Conservation (phyloP, 140 eudicot species). For the Cichorium intybus region DNA sequence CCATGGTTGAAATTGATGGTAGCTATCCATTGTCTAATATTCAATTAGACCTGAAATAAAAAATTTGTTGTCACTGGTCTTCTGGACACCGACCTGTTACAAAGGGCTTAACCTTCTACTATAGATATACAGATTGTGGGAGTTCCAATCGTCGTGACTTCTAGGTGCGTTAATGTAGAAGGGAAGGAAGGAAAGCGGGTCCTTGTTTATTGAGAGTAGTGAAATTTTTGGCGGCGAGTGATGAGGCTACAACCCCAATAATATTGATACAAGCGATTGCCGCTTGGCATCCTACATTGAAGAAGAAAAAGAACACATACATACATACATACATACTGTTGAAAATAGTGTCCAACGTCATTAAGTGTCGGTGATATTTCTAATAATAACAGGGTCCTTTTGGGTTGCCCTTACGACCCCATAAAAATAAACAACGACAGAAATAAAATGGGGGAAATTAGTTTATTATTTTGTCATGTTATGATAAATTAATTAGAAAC, state of each 20-base stretch:
- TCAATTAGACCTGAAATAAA: constrained; percentile 22
- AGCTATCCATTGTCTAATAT: constrained; percentile 8
- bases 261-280: too few relatives aligned
- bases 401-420: too few relatives aligned
- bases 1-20: constrained; percentile 34
- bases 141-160: constrained; percentile 21
- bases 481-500: too few relatives aligned
- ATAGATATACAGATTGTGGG: constrained; percentile 25
- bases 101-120: constrained; percentile 37
- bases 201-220: constrained; percentile 9
- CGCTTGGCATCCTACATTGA: too few relatives aligned
- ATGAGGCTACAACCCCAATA: constrained; percentile 14
- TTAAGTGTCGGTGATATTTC: too few relatives aligned
- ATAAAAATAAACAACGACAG: too few relatives aligned
- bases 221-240: background rate
- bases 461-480: too few relatives aligned
- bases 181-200: constrained; percentile 25
- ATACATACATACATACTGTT: too few relatives aligned
- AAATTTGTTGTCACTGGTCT: constrained; percentile 5
- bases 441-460: too few relatives aligned
- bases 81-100: constrained; percentile 12
- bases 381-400: too few relatives aligned
- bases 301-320: too few relatives aligned
- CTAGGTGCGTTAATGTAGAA: constrained; percentile 43
- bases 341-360: too few relatives aligned